Evolutionary conservation across 1,139 yeast species (phyloP), one percentile per base, ranked within the genome.

Genomic region (Debaryomycetaceae sp.): DNA sequence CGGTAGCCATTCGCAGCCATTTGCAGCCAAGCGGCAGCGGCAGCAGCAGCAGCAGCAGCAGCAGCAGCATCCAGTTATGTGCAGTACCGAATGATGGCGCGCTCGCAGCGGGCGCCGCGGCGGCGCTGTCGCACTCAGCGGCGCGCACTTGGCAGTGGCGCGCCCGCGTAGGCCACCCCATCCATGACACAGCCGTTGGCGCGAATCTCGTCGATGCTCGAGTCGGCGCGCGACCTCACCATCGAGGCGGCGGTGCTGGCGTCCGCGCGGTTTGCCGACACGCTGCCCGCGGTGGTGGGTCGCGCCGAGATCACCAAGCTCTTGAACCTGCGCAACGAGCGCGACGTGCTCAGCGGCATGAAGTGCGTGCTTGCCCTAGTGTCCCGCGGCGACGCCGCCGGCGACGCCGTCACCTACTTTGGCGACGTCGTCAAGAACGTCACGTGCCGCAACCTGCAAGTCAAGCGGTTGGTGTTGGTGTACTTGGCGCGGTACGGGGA

Each of bases 401-500:
- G 22, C 9, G 78, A 73, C 42, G 78, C 72, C 4, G 51, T 70
- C 6, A 72, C 70, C 32, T 83, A 74, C 51, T 88, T 89, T 55
- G 85, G 95, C 0, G 91, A 85, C 47, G 94, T 93, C 9, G 83
- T 91, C 37, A 89, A 89, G 56, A 88, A 88, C 52, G 78, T 89
- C 27, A 83, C 89, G 3, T 79, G 91, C 10, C 50, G 75, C 9
- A 84, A 79, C 44, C 50, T 77, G 20, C 83, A 79, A 43, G 74
- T 86, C 26, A 75, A 85, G 39, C 78, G 81, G 45, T 65, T 91
- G 51, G 96, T 91, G 4, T 78, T 86, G 54, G 68, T 83, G 1
- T 88, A 86, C 46, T 60, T 91, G 31, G 62, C 80, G 18, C 70
- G 84, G 33, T 89, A 78, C 53, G 94, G 96, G 10, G 95, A 85